A percentile compares a stretch with the other conserved stretches of the same genome.
phyloP scores from a whole-genome alignment of 257 asterid species.

The Lycium barbarum region DNA sequence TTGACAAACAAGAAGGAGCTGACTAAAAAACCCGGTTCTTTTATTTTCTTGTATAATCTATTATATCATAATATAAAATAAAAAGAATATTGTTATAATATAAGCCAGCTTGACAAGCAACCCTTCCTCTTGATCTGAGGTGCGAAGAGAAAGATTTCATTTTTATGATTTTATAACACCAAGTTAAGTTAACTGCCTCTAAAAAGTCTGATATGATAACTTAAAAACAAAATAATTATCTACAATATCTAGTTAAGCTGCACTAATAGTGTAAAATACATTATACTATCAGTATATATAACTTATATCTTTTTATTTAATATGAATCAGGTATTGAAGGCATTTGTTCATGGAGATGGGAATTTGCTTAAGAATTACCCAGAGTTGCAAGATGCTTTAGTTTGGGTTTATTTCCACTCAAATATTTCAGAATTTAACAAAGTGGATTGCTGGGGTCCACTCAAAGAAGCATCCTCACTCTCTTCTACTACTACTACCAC shows the following conservation, averaged over 20 bases:
- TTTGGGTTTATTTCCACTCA: constrained; percentile 94
- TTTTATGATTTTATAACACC: too few species aligned
- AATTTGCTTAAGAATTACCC: constrained; percentile 69
- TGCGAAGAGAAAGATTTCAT: too few species aligned
- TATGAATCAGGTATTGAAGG: constrained; percentile 72
- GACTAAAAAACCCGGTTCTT: too few species aligned
- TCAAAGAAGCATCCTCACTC: constrained; percentile 55
- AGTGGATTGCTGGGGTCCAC: constrained; percentile 95
- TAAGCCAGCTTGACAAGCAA: too few species aligned
- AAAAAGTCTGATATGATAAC: not conserved
- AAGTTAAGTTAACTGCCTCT: too few species aligned
- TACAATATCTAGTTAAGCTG: too few species aligned
- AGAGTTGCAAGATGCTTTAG: constrained; percentile 72
- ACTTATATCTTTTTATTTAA: not conserved
- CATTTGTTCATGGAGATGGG: constrained; percentile 81
- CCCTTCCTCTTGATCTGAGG: too few species aligned
- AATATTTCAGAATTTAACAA: constrained; percentile 79
- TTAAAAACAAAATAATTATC: not conserved
- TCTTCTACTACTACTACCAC: not conserved
- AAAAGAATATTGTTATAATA: too few species aligned
- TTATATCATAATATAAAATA: too few species aligned
- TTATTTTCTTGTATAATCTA: too few species aligned
- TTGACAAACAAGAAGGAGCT: too few species aligned
- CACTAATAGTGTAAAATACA: too few species aligned
- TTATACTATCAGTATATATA: not conserved